Conservation (phyloP, 352 stramenopile genomes). For the Pythium scleroteichum region DNA sequence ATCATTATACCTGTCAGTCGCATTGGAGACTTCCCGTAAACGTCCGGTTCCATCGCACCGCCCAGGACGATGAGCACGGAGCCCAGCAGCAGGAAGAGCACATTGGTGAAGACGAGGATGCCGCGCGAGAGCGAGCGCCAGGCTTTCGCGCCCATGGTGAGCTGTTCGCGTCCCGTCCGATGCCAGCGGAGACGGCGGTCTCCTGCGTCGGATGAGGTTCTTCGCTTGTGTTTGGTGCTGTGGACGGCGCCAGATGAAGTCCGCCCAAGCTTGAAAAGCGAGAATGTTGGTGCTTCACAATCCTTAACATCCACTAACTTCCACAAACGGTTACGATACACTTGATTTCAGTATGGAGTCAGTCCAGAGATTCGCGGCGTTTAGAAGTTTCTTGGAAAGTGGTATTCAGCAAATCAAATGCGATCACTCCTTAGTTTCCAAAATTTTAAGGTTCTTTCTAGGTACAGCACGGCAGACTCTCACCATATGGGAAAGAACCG, state of each 20-base stretch:
- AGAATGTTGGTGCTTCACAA: constrained; percentile 20
- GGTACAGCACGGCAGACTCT: too few relatives aligned
- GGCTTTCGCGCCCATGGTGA: constrained; percentile 35
- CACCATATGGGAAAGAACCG: neutral
- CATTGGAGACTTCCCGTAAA: too few relatives aligned
- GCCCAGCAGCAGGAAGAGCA: constrained; percentile 84
- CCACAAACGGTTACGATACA: neutral
- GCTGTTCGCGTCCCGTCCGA: neutral
- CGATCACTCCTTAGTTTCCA: too few relatives aligned
- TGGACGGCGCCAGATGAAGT: constrained; percentile 24
- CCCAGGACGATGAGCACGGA: constrained; percentile 78
- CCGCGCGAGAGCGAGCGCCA: constrained; percentile 78
- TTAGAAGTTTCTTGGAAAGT: neutral
- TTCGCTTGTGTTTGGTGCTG: constrained; percentile 5
- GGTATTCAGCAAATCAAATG: too few relatives aligned
- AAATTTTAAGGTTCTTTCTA: too few relatives aligned
- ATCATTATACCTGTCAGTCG: constrained; percentile 8
- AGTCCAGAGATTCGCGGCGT: neutral
- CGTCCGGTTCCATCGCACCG: constrained; percentile 35
- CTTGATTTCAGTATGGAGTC: constrained; percentile 12
- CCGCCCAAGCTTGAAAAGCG: constrained; percentile 9
- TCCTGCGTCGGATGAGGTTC: constrained; percentile 5
- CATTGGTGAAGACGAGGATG: constrained; percentile 87
- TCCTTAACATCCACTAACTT: constrained; percentile 17
- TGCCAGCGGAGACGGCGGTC: neutral